These are phyloP conservation scores for Apiotrichum gamsii DNA, from an alignment of 1,284 basidiomycete species.

Conservation along the genomic window DNA sequence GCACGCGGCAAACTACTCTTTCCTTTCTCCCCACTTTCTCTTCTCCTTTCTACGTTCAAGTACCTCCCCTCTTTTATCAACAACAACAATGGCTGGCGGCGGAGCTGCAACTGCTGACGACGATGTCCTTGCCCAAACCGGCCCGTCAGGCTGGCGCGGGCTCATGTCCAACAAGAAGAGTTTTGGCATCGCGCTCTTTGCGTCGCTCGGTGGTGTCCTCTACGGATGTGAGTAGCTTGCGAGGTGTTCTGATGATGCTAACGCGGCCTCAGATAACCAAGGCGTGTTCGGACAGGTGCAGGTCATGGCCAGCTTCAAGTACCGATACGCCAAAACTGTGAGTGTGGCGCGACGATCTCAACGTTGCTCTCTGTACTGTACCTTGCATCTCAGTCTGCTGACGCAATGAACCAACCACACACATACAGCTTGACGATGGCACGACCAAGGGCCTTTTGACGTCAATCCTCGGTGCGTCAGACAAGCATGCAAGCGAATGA, in stretches of 20 bases:
- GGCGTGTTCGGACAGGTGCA: slow-evolving; percentile 45
- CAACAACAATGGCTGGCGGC: slow-evolving; percentile 2
- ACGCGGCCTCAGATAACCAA: too few relatives aligned
- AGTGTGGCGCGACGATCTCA: slow-evolving; percentile 7
- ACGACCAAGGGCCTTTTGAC: slow-evolving; percentile 33
- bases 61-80: neutral
- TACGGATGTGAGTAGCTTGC: too few relatives aligned
- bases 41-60: neutral
- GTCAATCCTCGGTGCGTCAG: slow-evolving; percentile 29
- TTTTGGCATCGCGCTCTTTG: slow-evolving; percentile 23
- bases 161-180: slow-evolving; percentile 12
- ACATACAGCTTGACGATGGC: slow-evolving; percentile 8
- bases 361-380: too few relatives aligned
- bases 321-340: slow-evolving; percentile 29
- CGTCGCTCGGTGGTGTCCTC: slow-evolving; percentile 43
- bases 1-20: too few relatives aligned
- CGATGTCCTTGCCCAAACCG: slow-evolving; percentile 6
- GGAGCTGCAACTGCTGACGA: slow-evolving; percentile 5
- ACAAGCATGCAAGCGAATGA: too few relatives aligned
- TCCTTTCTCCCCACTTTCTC: too few relatives aligned
- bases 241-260: too few relatives aligned
- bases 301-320: slow-evolving; percentile 39
- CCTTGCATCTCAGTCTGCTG: too few relatives aligned
- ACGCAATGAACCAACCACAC: too few relatives aligned
- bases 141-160: slow-evolving; percentile 7